These are phyloP conservation scores for Whalleya microplaca DNA, from an alignment of 2,329 filamentous ascomycete species.

Conservation along the genomic window DNA sequence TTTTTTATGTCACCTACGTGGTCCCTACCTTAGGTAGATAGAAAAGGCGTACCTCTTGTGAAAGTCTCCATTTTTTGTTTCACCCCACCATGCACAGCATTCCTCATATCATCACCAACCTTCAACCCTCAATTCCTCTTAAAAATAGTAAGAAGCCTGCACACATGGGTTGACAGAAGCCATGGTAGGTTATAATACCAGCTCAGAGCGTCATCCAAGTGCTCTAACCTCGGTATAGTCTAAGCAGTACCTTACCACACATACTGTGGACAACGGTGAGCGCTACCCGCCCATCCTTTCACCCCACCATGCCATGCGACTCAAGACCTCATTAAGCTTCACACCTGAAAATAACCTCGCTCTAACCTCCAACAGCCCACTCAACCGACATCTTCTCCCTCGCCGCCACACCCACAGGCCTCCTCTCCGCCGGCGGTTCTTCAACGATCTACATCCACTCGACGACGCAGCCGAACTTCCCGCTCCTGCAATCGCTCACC, in stretches of 20 bases:
- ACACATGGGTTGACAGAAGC: slow-evolving; percentile 41
- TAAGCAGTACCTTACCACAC: slow-evolving; percentile 95
- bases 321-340: slow-evolving; percentile 16
- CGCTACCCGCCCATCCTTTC: slow-evolving; percentile 14
- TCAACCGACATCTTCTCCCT: slow-evolving; percentile 83
- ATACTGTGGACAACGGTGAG: slow-evolving; percentile 85
- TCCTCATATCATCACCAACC: slow-evolving; percentile 13
- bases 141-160: slow-evolving; percentile 19
- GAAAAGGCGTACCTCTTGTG: neutral
- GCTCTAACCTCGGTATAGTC: slow-evolving; percentile 65
- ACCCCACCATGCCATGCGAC: slow-evolving; percentile 10
- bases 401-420: slow-evolving; percentile 71
- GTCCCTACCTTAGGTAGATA: neutral
- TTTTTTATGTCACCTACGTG: neutral
- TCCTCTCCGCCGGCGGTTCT: slow-evolving; percentile 85
- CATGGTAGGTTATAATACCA: slow-evolving; percentile 40
- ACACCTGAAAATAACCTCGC: slow-evolving; percentile 21
- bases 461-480: slow-evolving; percentile 71
- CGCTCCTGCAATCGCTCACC: slow-evolving; percentile 77
- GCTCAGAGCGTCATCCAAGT: neutral
- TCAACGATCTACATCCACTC: slow-evolving; percentile 82
- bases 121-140: slow-evolving; percentile 21
- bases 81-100: slow-evolving; percentile 30
- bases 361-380: slow-evolving; percentile 63
- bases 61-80: slow-evolving; percentile 17